phyloP scores from a whole-genome alignment of 1,139 yeast species.

The Diutina mesorugosa region DNA sequence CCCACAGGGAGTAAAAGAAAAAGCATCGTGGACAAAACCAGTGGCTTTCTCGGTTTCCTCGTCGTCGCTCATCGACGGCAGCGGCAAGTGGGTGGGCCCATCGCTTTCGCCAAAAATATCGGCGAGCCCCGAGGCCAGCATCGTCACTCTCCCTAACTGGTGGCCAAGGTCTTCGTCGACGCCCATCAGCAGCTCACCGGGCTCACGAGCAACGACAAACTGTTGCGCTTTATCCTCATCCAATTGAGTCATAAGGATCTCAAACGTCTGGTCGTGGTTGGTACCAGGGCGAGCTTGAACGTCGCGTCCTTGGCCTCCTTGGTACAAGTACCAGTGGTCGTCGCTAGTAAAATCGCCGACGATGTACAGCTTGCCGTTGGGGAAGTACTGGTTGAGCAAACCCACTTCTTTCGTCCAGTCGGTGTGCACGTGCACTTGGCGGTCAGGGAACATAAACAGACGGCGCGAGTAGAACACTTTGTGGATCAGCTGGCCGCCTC shows the following conservation, averaged over 20 bases:
- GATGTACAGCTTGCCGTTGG: slow-evolving; percentile 55
- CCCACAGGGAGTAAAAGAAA: slow-evolving; percentile 94
- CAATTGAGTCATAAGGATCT: slow-evolving; percentile 83
- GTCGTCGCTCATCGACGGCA: slow-evolving; percentile 21
- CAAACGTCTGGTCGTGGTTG: slow-evolving; percentile 62
- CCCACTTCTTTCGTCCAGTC: slow-evolving; percentile 77
- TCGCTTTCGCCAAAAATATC: slow-evolving; percentile 25
- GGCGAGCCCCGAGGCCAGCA: slow-evolving; percentile 49
- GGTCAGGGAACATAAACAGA: slow-evolving; percentile 84
- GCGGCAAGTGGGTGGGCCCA: slow-evolving; percentile 16
- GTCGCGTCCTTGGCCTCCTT: slow-evolving; percentile 29
- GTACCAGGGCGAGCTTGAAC: slow-evolving; percentile 6
- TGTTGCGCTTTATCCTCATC: slow-evolving; percentile 43
- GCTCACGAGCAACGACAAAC: slow-evolving; percentile 48
- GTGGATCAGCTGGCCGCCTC: slow-evolving; percentile 21
- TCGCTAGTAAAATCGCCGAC: slow-evolving; percentile 65
- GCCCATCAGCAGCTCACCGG: slow-evolving; percentile 26
- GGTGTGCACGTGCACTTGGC: slow-evolving; percentile 69
- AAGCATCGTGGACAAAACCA: slow-evolving; percentile 60
- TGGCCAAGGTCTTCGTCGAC: slow-evolving; percentile 64
- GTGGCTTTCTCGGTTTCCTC: slow-evolving; percentile 4
- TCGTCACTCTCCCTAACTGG: slow-evolving; percentile 54
- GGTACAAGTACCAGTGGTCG: slow-evolving; percentile 87
- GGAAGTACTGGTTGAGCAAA: slow-evolving; percentile 52
- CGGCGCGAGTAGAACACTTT: slow-evolving; percentile 84